These are phyloP conservation scores for Coelastrella sp. DNA, from an alignment of 139 green algal genomes.

Conservation along the genomic window DNA sequence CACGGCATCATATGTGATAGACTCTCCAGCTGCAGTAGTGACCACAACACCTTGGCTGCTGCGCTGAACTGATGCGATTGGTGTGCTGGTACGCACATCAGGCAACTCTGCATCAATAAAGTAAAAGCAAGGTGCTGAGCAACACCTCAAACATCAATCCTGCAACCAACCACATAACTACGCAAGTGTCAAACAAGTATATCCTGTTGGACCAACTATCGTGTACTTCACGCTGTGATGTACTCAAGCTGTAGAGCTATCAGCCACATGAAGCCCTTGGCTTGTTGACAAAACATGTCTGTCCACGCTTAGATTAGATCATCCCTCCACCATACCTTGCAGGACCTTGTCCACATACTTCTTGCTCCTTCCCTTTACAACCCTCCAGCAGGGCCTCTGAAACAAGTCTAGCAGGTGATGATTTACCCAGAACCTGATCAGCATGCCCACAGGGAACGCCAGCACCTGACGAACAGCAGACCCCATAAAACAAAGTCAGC, in stretches of 20 bases:
- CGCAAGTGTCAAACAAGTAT: too few relatives aligned
- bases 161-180: too few relatives aligned
- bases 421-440: constrained; percentile 96
- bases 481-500: too few relatives aligned
- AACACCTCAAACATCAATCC: too few relatives aligned
- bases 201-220: too few relatives aligned
- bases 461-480: constrained; percentile 72
- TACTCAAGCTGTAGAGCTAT: too few relatives aligned
- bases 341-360: constrained; percentile 84
- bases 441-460: constrained; percentile 85
- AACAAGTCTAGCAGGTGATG: constrained; percentile 96
- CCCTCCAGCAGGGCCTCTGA: constrained; percentile 89
- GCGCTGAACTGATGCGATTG: constrained; percentile 61
- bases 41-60: constrained; percentile 43
- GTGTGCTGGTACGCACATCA: constrained; percentile 72
- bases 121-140: too few relatives aligned
- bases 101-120: constrained; percentile 75
- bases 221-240: too few relatives aligned
- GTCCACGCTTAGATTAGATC: too few relatives aligned
- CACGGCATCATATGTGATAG: constrained; percentile 80
- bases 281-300: too few relatives aligned
- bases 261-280: too few relatives aligned
- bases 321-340: constrained; percentile 62
- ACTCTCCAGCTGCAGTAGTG: constrained; percentile 49
- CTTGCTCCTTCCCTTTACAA: constrained; percentile 84